A percentile compares a stretch with the other conserved stretches of the same genome.
These are phyloP conservation scores for Phytophthora brassicae DNA, from an alignment of 352 stramenopile species.

Conservation along the genomic window DNA sequence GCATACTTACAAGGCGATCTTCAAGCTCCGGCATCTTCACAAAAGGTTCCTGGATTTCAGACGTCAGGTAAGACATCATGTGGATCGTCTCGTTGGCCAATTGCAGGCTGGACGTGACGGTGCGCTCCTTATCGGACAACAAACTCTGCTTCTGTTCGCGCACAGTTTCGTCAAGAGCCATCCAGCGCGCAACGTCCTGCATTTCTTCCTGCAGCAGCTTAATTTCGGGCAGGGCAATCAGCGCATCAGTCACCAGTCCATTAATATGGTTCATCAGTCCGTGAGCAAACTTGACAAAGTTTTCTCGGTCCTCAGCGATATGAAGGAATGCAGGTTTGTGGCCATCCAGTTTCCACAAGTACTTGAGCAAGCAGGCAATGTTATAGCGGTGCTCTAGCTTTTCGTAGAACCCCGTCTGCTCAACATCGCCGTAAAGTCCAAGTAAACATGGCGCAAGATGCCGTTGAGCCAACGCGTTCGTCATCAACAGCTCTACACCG, in stretches of 20 bases:
- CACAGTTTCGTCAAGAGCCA: conserved; percentile 89
- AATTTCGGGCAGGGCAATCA: conserved; percentile 97
- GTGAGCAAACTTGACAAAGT: conserved; percentile 98
- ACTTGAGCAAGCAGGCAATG: conserved; percentile 96
- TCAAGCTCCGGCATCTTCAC: conserved; percentile 92
- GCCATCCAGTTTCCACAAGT: conserved; percentile 94
- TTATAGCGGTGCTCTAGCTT: conserved; percentile 97
- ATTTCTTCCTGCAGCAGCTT: conserved; percentile 92
- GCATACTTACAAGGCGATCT: conserved; percentile 94
- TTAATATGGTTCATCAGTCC: conserved; percentile 99
- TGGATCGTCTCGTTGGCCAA: conserved; percentile 98
- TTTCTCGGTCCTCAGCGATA: conserved; percentile 92
- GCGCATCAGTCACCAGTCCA: conserved; percentile 93
- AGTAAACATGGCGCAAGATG: conserved; percentile 95
- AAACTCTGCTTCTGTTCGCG: conserved; percentile 88
- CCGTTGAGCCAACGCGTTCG: conserved; percentile 67
- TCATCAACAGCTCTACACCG: conserved; percentile 65
- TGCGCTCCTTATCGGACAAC: conserved; percentile 88
- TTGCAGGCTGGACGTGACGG: conserved; percentile 92
- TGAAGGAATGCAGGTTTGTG: conserved; percentile 94
- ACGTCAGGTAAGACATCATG: conserved; percentile 98
- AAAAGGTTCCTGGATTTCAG: conserved; percentile 94
- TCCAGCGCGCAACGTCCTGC: conserved; percentile 73
- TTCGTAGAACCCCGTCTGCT: conserved; percentile 98
- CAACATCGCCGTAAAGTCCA: conserved; percentile 97